A percentile compares a stretch with the other conserved stretches of the same genome.
phyloP scores from a whole-genome alignment of 2,329 filamentous ascomycete species.

The Lecanosticta acicola region DNA sequence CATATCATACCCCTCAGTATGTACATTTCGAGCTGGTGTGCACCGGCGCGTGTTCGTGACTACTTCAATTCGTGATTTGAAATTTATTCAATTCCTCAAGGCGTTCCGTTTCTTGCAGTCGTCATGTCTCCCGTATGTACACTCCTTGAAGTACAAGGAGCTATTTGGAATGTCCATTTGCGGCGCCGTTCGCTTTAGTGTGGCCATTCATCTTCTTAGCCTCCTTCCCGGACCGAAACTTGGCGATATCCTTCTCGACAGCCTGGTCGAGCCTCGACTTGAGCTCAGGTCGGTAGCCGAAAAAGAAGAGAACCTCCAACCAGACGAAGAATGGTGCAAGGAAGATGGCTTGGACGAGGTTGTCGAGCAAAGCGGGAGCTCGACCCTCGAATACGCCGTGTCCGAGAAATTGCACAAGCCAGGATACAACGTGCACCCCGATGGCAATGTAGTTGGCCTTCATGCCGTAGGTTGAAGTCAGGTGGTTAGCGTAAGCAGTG shows the following conservation, averaged over 20 bases:
- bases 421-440: slow-evolving; percentile 65
- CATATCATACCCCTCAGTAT: too few species aligned
- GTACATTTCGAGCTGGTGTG: too few species aligned
- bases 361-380: slow-evolving; percentile 84
- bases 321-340: slow-evolving; percentile 95
- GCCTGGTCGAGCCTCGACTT: slow-evolving; percentile 72
- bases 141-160: too few species aligned
- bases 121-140: too few species aligned
- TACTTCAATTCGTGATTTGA: too few species aligned
- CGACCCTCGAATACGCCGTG: slow-evolving; percentile 85
- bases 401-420: slow-evolving; percentile 86
- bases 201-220: slow-evolving; percentile 31
- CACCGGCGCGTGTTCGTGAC: too few species aligned
- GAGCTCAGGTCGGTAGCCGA: slow-evolving; percentile 85
- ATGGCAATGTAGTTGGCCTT: slow-evolving; percentile 61
- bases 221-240: slow-evolving; percentile 59
- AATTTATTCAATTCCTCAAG: too few species aligned
- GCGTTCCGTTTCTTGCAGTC: too few species aligned
- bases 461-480: slow-evolving; percentile 59
- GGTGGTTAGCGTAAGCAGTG: slow-evolving; percentile 69
- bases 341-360: slow-evolving; percentile 84
- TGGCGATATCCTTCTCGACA: slow-evolving; percentile 70
- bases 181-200: slow-evolving; percentile 21
- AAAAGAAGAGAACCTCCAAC: slow-evolving; percentile 84
- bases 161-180: slow-evolving; percentile 24